phyloP scores from a whole-genome alignment of 108 stramenopile genomes.

The Nannochloropsis gaditana region DNA sequence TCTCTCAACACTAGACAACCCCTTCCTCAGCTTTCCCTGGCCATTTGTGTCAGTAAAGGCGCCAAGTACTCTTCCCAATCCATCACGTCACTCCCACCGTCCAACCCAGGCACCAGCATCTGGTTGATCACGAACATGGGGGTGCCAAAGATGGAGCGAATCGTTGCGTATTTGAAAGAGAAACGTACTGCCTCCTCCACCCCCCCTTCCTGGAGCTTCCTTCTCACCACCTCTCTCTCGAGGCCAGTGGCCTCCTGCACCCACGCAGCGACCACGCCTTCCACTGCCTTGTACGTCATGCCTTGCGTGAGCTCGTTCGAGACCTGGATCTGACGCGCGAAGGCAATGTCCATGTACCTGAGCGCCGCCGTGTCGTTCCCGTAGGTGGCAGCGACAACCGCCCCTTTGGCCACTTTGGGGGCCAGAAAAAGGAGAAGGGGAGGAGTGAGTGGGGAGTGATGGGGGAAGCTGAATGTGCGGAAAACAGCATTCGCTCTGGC shows the following conservation, averaged over 20 bases:
- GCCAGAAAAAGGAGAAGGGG: neutral
- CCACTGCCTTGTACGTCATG: neutral
- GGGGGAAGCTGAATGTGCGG: no score
- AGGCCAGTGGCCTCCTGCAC: neutral
- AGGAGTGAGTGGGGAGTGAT: no score
- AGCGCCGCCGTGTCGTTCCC: neutral
- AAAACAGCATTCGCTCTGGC: no score
- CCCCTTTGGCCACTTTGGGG: constrained; percentile 1
- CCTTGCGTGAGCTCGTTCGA: neutral
- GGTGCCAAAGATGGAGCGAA: neutral
- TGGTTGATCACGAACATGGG: constrained; percentile 6
- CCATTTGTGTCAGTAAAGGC: neutral
- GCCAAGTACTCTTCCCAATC: neutral
- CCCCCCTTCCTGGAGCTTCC: neutral
- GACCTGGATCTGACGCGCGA: neutral
- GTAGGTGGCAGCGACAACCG: neutral
- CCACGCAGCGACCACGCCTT: neutral
- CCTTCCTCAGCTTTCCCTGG: neutral
- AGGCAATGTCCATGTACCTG: neutral
- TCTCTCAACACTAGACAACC: neutral
- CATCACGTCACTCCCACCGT: neutral
- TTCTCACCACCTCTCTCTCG: neutral
- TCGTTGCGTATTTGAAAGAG: constrained; percentile 7
- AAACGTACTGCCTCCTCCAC: neutral
- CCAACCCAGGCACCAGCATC: neutral